Base-by-base conservation (phyloP, 2,329 filamentous ascomycete genomes). In the Penicillium glabrum region DNA sequence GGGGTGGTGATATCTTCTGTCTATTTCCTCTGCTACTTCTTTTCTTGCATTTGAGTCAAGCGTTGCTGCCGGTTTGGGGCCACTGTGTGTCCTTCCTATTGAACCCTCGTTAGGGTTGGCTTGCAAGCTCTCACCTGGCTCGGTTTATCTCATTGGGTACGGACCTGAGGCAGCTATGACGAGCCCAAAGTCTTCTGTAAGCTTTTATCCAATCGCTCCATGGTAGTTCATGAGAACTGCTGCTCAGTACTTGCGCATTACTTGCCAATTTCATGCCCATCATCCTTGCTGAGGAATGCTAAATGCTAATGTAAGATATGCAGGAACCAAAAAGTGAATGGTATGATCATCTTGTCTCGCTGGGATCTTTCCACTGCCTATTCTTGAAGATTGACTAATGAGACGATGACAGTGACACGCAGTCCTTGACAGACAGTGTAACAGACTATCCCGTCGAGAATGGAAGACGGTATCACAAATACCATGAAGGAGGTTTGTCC, bases 391-490 rank as follows among this genome's bases (percentile, higher is more conserved):
- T 37, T 23, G n/a, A 53, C 54, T 65, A 53, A 66, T 44, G 9
- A 23, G 29, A 43, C 37, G n/a, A 43, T 19, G 37, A 54, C 44
- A 74, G 73, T 63, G 75, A 77, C 46, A 78, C 76, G 0, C 70
- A 76, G 60, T 78, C 76, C 14, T 62, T 79, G 55, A 77, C 75
- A 46, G 69, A 68, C 48, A 77, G 74, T 66, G 72, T 78, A 56
- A 77, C 69, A 50, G 74, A 78, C 55, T 79, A 77, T 62, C 75
- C 75, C 8, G 65, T 73, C 8, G 72, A 75, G 44, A 72, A 78
- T 67, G 75, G 76, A 41, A 69, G 77, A 64, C 69, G 72, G 60
- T 79, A 79, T 62, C 77, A 79, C 62, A 75, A 62, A 56, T 79
- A 77, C 58, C 75, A 77, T 66, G 76, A 78, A 63, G 77, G 76